These are phyloP conservation scores for Mallotus nudiflorus DNA, from an alignment of 345 rosid species.

Conservation along the genomic window DNA sequence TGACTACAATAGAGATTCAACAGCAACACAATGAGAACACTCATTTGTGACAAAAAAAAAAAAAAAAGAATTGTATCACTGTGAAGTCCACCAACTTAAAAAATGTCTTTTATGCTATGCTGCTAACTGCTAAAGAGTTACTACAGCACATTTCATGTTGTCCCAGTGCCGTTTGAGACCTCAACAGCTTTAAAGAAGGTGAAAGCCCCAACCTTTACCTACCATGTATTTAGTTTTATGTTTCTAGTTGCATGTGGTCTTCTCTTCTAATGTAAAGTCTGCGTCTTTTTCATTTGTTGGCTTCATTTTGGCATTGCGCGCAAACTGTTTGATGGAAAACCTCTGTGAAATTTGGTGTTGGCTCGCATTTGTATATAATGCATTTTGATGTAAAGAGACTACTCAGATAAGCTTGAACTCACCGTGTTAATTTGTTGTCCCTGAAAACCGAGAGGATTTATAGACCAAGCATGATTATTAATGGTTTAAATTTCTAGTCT, in stretches of 20 bases:
- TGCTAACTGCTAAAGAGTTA: neutral
- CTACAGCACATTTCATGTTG: too few relatives aligned
- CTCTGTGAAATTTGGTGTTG: neutral
- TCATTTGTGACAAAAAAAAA: too few relatives aligned
- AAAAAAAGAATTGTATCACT: too few relatives aligned
- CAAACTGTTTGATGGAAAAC: neutral
- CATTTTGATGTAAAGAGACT: neutral
- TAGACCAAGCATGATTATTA: too few relatives aligned
- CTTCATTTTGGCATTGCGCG: neutral
- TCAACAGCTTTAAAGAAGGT: neutral
- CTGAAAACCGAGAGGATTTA: neutral
- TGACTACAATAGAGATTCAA: too few relatives aligned
- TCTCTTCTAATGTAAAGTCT: neutral
- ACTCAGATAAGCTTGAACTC: neutral
- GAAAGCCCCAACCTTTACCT: neutral
- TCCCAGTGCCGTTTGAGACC: too few relatives aligned
- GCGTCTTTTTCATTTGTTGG: neutral
- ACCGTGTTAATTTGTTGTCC: neutral
- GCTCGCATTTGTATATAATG: neutral
- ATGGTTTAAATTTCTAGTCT: too few relatives aligned
- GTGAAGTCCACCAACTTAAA: too few relatives aligned
- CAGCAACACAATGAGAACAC: too few relatives aligned
- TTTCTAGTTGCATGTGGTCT: neutral
- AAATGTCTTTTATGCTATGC: too few relatives aligned
- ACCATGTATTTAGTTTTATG: neutral